Conservation (phyloP, 768 basidiomycete species). For the Boletus barrowsii region DNA sequence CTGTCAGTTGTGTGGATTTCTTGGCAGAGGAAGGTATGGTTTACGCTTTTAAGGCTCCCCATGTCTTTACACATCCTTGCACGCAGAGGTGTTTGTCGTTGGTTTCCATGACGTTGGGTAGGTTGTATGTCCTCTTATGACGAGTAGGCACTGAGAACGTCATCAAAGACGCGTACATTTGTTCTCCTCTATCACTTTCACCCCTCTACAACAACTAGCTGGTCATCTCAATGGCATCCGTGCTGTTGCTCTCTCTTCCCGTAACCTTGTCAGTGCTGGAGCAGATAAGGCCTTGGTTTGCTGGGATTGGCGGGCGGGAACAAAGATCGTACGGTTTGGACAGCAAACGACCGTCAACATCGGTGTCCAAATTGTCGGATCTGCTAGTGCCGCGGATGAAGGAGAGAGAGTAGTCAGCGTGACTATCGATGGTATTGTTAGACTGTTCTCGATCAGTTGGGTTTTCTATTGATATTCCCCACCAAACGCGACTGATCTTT, state of each 20-base stretch:
- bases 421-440: conserved; percentile 87
- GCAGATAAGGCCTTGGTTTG: conserved; percentile 72
- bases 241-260: conserved; percentile 81
- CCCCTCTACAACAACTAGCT: conserved; percentile 76
- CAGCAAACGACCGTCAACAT: conserved; percentile 93
- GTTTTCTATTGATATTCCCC: conserved; percentile 23
- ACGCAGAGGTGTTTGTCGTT: conserved; percentile 80
- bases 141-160: not conserved
- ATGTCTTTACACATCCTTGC: conserved; percentile 5
- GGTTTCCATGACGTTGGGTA: conserved; percentile 92
- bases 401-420: conserved; percentile 87
- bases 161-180: conserved; percentile 74
- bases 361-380: conserved; percentile 79
- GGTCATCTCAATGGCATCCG: conserved; percentile 89
- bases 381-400: conserved; percentile 40
- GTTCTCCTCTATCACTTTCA: conserved; percentile 82
- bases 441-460: conserved; percentile 86
- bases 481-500: conserved; percentile 3
- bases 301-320: conserved; percentile 88
- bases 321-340: conserved; percentile 86
- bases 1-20: conserved; percentile 88
- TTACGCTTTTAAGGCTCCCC: not conserved
- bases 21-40: conserved; percentile 68
- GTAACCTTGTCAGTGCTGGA: conserved; percentile 83
- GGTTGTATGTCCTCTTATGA: conserved; percentile 22